Percentiles rank a stretch among this genome's conserved stretches.
Evolutionary conservation across 352 stramenopile species (phyloP).

Genomic region (Halophytophthora polymorphica): DNA sequence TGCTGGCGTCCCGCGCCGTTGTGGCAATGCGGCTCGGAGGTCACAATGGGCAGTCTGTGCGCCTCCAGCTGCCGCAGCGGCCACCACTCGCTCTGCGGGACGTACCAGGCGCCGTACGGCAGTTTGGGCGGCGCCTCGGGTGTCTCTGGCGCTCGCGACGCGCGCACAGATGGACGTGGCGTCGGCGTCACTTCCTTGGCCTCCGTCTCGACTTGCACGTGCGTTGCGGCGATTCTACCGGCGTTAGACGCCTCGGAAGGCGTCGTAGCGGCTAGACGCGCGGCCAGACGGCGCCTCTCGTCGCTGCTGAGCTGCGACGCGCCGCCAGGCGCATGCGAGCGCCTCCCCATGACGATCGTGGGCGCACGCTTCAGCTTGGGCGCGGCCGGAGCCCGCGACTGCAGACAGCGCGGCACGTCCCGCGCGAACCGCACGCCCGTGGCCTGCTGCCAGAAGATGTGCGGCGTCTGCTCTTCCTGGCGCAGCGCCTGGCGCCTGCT

Average conservation of each 20-base stretch:
- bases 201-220: no score
- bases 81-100: slow-evolving; percentile 56
- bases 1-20: slow-evolving; percentile 19
- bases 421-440: slow-evolving; percentile 30
- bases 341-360: slow-evolving; percentile 16
- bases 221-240: no score
- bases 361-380: slow-evolving; percentile 5
- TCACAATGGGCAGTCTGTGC: slow-evolving; percentile 11
- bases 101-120: slow-evolving; percentile 58
- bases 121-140: slow-evolving; percentile 12
- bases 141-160: neutral
- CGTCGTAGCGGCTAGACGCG: no score
- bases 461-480: slow-evolving; percentile 1
- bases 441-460: slow-evolving; percentile 54
- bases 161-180: neutral
- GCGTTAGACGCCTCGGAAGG: no score
- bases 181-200: no score
- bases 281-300: no score
- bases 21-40: slow-evolving; percentile 22
- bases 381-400: slow-evolving; percentile 11
- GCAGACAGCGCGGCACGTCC: slow-evolving; percentile 28
- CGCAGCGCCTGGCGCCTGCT: slow-evolving; percentile 21
- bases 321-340: slow-evolving; percentile 1
- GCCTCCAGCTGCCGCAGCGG: slow-evolving; percentile 33
- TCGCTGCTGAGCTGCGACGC: no score